These are phyloP conservation scores for Aspergillus fumigatus DNA, from an alignment of 2,329 filamentous ascomycete genomes.

Conservation along the genomic window DNA sequence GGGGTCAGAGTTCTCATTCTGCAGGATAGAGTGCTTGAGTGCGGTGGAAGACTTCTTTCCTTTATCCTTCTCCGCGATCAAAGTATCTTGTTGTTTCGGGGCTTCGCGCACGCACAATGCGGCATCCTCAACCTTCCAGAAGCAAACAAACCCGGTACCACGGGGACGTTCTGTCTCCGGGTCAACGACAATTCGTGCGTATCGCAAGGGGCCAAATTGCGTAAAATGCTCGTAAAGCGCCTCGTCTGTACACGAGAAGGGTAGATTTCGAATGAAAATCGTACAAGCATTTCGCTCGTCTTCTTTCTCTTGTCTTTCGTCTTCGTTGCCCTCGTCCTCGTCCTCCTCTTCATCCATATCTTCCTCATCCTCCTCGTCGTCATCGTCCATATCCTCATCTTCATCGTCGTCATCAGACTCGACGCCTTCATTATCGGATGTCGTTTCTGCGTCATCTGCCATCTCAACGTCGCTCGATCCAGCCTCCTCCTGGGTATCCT, in stretches of 20 bases:
- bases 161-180: constrained; percentile 77
- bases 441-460: constrained; percentile 51
- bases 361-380: constrained; percentile 35
- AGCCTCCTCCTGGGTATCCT: constrained; percentile 23
- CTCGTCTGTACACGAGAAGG: constrained; percentile 81
- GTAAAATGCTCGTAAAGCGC: constrained; percentile 78
- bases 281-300: constrained; percentile 63
- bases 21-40: constrained; percentile 74
- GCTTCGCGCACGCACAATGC: constrained; percentile 70
- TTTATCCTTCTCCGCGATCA: constrained; percentile 39
- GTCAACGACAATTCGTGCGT: constrained; percentile 88
- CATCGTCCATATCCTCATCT: constrained; percentile 25
- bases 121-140: constrained; percentile 71
- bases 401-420: constrained; percentile 33
- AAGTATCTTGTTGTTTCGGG: constrained; percentile 51
- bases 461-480: constrained; percentile 52
- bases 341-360: constrained; percentile 43
- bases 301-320: constrained; percentile 44
- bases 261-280: constrained; percentile 88
- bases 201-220: constrained; percentile 83
- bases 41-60: constrained; percentile 39
- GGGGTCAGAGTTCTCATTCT: constrained; percentile 78
- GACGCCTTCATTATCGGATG: constrained; percentile 37
- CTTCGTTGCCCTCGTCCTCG: constrained; percentile 37
- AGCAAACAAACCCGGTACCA: constrained; percentile 93